Percentiles rank a stretch among this genome's conserved stretches.
phyloP scores from a whole-genome alignment of 768 basidiomycete genomes.

The Lanmaoa rubissima region DNA sequence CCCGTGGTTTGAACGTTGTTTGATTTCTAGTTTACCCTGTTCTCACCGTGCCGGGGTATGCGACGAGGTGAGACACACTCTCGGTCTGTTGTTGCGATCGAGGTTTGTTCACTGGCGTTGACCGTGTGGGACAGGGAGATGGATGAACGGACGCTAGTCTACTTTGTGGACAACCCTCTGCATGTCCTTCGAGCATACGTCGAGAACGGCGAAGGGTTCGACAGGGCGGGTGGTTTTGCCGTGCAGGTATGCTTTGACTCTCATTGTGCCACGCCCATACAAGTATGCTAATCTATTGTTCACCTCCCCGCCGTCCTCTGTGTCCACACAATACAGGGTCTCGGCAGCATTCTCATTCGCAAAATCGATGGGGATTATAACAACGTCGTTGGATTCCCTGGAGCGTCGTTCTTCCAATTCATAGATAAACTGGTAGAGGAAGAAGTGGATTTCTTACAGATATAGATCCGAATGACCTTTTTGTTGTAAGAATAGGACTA shows the following conservation, averaged over 20 bases:
- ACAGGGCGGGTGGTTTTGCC: conserved; percentile 93
- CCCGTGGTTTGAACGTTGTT: not conserved
- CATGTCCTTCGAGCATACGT: conserved; percentile 75
- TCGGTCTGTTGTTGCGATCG: not conserved
- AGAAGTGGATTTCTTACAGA: conserved; percentile 64
- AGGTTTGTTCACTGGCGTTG: not conserved
- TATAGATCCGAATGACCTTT: conserved; percentile 1
- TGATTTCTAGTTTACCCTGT: conserved; percentile 62
- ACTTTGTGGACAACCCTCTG: conserved; percentile 64
- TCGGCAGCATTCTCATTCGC: conserved; percentile 77
- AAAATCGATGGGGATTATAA: conserved; percentile 88
- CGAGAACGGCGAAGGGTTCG: conserved; percentile 79
- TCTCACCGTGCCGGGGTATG: conserved; percentile 73
- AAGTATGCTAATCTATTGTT: not conserved
- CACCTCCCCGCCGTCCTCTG: not conserved
- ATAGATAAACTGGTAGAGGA: conserved; percentile 70
- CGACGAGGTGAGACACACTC: conserved; percentile 47
- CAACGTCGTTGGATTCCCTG: conserved; percentile 93
- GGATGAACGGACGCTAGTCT: conserved; percentile 78
- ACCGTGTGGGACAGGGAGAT: conserved; percentile 51
- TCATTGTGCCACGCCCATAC: not conserved
- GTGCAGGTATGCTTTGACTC: conserved; percentile 61
- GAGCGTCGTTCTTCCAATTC: conserved; percentile 76
- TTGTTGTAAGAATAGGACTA: too few species aligned
- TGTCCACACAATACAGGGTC: conserved; percentile 47